Conservation (phyloP, 345 rosid species). For the Lepidium sativum region DNA sequence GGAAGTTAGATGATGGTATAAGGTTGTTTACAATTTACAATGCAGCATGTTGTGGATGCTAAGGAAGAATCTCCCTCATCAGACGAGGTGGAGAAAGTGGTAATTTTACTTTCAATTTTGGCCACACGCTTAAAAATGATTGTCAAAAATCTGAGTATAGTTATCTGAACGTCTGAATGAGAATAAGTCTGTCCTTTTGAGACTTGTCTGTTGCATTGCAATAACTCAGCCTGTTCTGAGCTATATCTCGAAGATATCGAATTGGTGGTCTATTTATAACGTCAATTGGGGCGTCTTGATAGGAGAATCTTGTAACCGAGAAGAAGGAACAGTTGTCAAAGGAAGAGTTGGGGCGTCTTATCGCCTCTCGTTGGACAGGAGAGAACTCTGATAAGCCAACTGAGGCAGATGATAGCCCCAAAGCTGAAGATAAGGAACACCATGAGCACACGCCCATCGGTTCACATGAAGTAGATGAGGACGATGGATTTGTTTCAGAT, state of each 20-base stretch:
- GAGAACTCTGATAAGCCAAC: slow-evolving; percentile 44
- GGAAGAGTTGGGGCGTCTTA: slow-evolving; percentile 88
- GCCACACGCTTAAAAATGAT: background rate
- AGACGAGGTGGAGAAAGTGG: slow-evolving; percentile 34
- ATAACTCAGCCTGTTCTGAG: background rate
- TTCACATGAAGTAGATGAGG: slow-evolving; percentile 40
- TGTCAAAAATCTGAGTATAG: background rate
- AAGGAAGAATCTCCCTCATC: slow-evolving; percentile 31
- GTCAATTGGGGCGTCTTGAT: too few species aligned
- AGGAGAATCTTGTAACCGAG: slow-evolving; percentile 43
- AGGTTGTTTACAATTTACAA: slow-evolving; percentile 12
- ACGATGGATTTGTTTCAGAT: slow-evolving; percentile 65
- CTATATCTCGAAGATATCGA: background rate
- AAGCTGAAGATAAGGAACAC: slow-evolving; percentile 32
- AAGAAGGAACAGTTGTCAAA: slow-evolving; percentile 63
- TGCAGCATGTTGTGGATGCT: slow-evolving; percentile 34
- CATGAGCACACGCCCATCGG: slow-evolving; percentile 41
- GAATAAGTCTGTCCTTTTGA: background rate
- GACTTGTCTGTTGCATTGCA: slow-evolving; percentile 1
- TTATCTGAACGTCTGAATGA: background rate
- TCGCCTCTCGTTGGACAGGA: slow-evolving; percentile 99
- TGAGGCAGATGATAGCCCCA: slow-evolving; percentile 25
- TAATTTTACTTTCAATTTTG: slow-evolving; percentile 10
- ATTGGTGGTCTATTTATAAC: too few species aligned
- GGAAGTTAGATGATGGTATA: slow-evolving; percentile 4